Conservation (phyloP, 1,284 basidiomycete species). For the Ceratobasidium theobromae region DNA sequence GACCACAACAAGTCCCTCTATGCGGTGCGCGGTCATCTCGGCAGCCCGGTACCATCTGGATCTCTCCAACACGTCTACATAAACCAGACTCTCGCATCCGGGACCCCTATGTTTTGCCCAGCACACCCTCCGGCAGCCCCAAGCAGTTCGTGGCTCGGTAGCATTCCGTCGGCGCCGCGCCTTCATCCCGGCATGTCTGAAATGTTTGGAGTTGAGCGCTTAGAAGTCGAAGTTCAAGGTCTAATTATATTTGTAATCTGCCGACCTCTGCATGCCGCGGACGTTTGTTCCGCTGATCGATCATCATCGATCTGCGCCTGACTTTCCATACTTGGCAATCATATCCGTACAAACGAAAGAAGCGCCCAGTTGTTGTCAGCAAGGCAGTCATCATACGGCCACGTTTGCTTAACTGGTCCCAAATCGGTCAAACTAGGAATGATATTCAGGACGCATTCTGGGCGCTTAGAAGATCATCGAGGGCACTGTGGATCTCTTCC, state of each 20-base stretch:
- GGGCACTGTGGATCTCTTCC: too few species aligned
- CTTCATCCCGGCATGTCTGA: background rate
- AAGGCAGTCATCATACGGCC: too few species aligned
- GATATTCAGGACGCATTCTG: too few species aligned
- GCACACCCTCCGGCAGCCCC: too few species aligned
- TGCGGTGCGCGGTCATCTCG: slow-evolving; percentile 26
- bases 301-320: background rate
- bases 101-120: too few species aligned
- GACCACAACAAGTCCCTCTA: slow-evolving; percentile 8
- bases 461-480: too few species aligned
- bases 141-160: too few species aligned
- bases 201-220: background rate
- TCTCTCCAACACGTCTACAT: background rate
- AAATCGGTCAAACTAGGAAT: too few species aligned
- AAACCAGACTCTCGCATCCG: too few species aligned
- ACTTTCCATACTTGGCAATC: background rate
- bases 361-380: too few species aligned
- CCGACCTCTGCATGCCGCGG: background rate
- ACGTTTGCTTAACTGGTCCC: too few species aligned
- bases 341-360: too few species aligned
- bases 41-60: background rate
- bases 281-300: background rate
- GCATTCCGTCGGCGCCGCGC: background rate
- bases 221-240: background rate
- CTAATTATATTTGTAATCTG: background rate